Evolutionary conservation across 257 asterid species (phyloP).

Genomic region (Solanum raphanifolium): DNA sequence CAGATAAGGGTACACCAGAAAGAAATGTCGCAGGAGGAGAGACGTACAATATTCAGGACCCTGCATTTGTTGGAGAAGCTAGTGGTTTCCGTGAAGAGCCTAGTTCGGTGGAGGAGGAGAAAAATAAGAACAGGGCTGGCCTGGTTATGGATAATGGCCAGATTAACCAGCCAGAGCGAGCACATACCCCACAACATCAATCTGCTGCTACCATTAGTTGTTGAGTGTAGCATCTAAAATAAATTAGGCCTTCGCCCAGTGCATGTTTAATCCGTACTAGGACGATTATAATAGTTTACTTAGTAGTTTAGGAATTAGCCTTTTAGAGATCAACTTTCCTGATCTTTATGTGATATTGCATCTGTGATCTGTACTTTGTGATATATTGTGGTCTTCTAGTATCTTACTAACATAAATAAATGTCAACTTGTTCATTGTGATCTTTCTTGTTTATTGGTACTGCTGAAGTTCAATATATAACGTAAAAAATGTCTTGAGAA

Average conservation of each 20-base stretch:
- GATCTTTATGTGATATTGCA: neutral
- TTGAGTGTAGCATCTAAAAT: slow-evolving; percentile 20
- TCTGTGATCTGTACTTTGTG: neutral
- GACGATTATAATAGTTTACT: neutral
- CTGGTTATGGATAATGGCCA: slow-evolving; percentile 30
- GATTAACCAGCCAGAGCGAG: slow-evolving; percentile 29
- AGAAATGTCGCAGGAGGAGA: neutral
- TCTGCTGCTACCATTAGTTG: slow-evolving; percentile 65
- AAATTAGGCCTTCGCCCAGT: neutral
- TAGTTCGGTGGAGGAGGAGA: slow-evolving; percentile 20
- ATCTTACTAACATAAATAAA: neutral
- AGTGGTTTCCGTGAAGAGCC: neutral
- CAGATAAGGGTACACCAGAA: neutral
- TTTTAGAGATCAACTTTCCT: neutral
- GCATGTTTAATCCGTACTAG: neutral
- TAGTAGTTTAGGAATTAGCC: neutral
- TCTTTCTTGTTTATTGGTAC: neutral
- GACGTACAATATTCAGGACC: neutral
- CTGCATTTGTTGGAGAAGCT: neutral
- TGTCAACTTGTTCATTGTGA: neutral
- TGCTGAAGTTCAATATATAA: neutral
- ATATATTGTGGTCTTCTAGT: neutral
- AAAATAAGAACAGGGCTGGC: slow-evolving; percentile 20
- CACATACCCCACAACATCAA: slow-evolving; percentile 36
- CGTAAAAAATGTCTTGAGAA: neutral